phyloP scores from a whole-genome alignment of 495 filamentous ascomycete genomes.

The Aspergillus coremiiformis region DNA sequence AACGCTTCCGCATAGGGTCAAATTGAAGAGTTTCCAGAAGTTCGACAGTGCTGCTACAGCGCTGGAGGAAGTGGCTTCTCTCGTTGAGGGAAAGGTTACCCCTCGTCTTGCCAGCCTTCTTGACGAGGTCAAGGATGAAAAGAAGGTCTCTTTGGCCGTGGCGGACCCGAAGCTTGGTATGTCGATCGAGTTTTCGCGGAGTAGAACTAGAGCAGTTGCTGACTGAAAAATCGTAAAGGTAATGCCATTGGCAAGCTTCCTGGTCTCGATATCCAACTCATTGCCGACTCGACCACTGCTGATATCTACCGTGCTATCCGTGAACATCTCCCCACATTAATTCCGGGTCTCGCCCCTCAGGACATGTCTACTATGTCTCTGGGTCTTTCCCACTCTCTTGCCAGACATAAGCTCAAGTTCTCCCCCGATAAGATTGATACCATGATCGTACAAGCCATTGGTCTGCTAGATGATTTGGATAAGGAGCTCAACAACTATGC shows the following conservation, averaged over 20 bases:
- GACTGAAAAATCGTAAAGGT: slow-evolving; percentile 33
- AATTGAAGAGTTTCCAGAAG: slow-evolving; percentile 93
- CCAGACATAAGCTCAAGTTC: slow-evolving; percentile 98
- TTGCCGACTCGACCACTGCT: slow-evolving; percentile 78
- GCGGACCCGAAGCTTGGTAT: slow-evolving; percentile 87
- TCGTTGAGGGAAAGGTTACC: slow-evolving; percentile 94
- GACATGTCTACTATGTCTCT: slow-evolving; percentile 89
- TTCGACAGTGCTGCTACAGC: slow-evolving; percentile 85
- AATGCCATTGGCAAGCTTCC: slow-evolving; percentile 90
- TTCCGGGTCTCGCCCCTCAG: slow-evolving; percentile 77
- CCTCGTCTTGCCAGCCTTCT: slow-evolving; percentile 76
- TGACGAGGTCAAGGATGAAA: slow-evolving; percentile 90
- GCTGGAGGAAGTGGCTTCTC: slow-evolving; percentile 76
- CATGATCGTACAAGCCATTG: slow-evolving; percentile 98
- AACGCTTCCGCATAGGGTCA: slow-evolving; percentile 54
- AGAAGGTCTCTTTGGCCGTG: slow-evolving; percentile 91
- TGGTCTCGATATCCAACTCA: slow-evolving; percentile 69
- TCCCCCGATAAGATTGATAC: slow-evolving; percentile 98
- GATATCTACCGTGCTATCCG: slow-evolving; percentile 93
- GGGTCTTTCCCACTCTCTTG: slow-evolving; percentile 92
- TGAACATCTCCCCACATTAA: slow-evolving; percentile 79
- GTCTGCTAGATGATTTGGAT: slow-evolving; percentile 89
- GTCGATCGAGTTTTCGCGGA: slow-evolving; percentile 11
- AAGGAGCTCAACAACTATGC: slow-evolving; percentile 98
- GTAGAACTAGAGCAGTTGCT: not conserved